Base-by-base conservation (phyloP, 2,329 filamentous ascomycete genomes). In the Simplicillium aogashimaense region DNA sequence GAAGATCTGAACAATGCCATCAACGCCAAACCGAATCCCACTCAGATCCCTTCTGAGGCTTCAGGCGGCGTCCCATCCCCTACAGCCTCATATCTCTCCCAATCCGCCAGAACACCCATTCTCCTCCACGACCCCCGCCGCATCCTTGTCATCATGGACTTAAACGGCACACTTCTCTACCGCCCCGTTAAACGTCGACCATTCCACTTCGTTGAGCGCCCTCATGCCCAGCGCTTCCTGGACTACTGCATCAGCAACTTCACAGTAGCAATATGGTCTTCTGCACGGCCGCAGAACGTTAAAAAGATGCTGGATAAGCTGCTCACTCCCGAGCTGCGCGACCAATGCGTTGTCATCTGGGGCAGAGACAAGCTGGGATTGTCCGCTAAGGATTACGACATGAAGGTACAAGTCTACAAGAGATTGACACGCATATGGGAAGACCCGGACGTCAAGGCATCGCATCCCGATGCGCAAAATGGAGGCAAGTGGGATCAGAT, bases 211-310 rank as follows among this genome's bases (percentile, higher is more conserved):
- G 62, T 78, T 34, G 63, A 72, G 47, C 82, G 92, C 1, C 85
- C 85, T 0, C 70, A 80, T 47, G 72, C 92, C 1, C 52, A 65
- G 3, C 49, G 64, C 1, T 95, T 98, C 58, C 64, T 97, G 3
- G 54, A 70, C 20, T 86, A 88, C 57, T 75, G 89, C 48, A 71
- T 94, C 49, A 62, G 74, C 11, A 79, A 81, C 43, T 90, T 94
- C 65, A 68, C 70, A 39, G 82, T 95, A 25, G 86, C 88, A 64
- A 76, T 97, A 43, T 98, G 90, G 88, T 94, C 90, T 2, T 94
- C 86, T 7, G 88, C 90, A 0, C 75, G 72, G 15, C 81, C 80
- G 0, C 60, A 72, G 1, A 95, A 92, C 47, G 86, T 95, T 12
- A 48, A 60, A 8, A 64, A 63, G 29, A 85, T 94, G 69, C 76